Percentiles rank a stretch among this genome's conserved stretches.
Evolutionary conservation across 371 early-diverging fungal species (phyloP).

Genomic region (Apophysomyces variabilis): DNA sequence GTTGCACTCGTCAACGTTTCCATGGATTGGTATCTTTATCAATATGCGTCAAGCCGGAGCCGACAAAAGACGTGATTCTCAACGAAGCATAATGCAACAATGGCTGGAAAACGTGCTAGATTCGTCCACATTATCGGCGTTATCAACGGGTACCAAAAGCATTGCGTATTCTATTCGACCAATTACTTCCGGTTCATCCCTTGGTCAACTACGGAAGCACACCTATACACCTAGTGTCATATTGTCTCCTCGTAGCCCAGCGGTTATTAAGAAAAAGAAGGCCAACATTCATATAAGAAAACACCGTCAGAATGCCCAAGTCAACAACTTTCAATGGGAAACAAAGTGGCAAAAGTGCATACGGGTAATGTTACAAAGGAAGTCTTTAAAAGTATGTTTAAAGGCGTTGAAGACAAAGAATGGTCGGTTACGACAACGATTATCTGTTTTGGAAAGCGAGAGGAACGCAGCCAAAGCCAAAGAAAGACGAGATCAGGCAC

Average conservation of each 20-base stretch:
- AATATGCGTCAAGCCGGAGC: not conserved
- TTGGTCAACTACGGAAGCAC: too few species aligned
- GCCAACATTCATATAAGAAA: not conserved
- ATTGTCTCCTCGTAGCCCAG: not conserved
- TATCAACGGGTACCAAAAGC: not conserved
- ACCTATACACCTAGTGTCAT: not conserved
- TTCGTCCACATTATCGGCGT: not conserved
- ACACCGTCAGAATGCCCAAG: not conserved
- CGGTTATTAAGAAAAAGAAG: not conserved
- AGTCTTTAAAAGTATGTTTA: not conserved
- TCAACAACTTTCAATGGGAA: not conserved
- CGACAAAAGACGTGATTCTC: not conserved
- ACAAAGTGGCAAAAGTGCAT: not conserved
- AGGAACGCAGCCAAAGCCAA: slow-evolving; percentile 52
- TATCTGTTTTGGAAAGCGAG: slow-evolving; percentile 63
- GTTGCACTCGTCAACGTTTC: not conserved
- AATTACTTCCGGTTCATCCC: not conserved
- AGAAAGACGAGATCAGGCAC: slow-evolving; percentile 61
- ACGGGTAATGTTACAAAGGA: not conserved
- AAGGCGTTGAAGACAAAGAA: not conserved
- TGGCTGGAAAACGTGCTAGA: not conserved
- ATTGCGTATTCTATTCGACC: not conserved
- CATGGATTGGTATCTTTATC: not conserved
- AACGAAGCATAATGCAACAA: not conserved
- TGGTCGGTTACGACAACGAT: not conserved